phyloP scores from a whole-genome alignment of 768 basidiomycete genomes.

The Boletus rex-veris region DNA sequence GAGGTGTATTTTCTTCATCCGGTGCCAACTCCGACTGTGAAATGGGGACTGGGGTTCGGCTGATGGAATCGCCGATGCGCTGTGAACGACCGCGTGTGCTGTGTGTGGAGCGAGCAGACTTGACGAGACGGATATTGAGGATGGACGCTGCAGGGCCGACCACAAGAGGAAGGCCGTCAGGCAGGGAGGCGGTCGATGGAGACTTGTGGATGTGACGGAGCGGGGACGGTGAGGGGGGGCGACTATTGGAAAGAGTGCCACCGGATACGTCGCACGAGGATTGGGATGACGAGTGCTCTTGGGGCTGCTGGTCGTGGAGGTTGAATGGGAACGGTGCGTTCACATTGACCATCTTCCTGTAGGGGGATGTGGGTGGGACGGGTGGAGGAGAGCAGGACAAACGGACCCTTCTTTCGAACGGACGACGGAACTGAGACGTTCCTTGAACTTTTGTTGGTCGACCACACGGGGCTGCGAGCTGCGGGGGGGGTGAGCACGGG shows the following conservation, averaged over 20 bases:
- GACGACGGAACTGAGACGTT: conserved; percentile 52
- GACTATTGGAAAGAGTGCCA: conserved; percentile 23
- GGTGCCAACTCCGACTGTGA: not conserved
- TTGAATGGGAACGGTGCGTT: conserved; percentile 60
- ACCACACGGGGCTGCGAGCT: conserved; percentile 34
- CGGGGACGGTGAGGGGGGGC: conserved; percentile 20
- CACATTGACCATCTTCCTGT: conserved; percentile 71
- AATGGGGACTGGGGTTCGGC: not conserved
- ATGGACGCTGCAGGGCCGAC: conserved; percentile 5
- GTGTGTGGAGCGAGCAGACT: not conserved
- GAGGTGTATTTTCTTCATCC: conserved; percentile 2
- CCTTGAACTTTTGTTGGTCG: conserved; percentile 50
- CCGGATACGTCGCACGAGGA: conserved; percentile 36
- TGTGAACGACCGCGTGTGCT: conserved; percentile 23
- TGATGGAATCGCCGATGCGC: conserved; percentile 12
- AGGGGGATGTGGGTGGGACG: not conserved
- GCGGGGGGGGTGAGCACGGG: not conserved
- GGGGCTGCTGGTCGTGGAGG: conserved; percentile 33
- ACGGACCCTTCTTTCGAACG: conserved; percentile 59
- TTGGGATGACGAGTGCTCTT: conserved; percentile 24
- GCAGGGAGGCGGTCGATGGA: conserved; percentile 21
- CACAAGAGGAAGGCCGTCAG: conserved; percentile 6
- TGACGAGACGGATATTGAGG: conserved; percentile 28
- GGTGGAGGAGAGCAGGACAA: not conserved
- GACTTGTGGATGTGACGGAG: conserved; percentile 19